Evolutionary conservation across 768 basidiomycete genomes (phyloP), one percentile per base, ranked within the genome.

Genomic region (Galerina sulciceps): DNA sequence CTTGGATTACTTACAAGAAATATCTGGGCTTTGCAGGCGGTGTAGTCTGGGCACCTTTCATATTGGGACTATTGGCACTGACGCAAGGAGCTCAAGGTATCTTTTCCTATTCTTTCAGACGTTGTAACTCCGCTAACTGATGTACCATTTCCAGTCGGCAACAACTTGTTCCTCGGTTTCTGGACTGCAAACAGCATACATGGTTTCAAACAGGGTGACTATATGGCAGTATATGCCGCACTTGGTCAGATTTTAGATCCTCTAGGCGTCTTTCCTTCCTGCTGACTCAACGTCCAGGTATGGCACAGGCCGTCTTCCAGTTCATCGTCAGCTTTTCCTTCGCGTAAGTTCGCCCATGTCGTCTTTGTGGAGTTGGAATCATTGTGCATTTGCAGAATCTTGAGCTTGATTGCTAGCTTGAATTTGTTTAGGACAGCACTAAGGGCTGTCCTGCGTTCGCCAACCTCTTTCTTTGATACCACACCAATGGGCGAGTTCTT

Each of bases 391-490:
- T 43, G 20, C 37, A 83, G 81, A 6, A 44, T 79, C 23, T 71
- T 73, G 60, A 71, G 73, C 43, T 70, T 83, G 35, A 59, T 71
- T 3, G 81, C 77, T 6, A 80, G 81, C 65, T 67, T 81, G 53
- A 74, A 70, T 8, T 70, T 91, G 45, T 90, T 88, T 73, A 81
- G 76, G 60, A 69, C 76, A 6, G 88, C 88, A 0, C 71, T 91
- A 9, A 70, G 57, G 2, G 75, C 77, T 10, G 86, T 93, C 5
- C 67, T 93, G 54, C 73, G 81, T 2, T 88, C 88, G 6, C 86
- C 89, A 0, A 71, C 80, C 0, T 80, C 85, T 3, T 91, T 90
- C 76, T 90, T 89, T 66, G 90, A 92, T 66, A 87, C 88, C 0
- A 90, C 89, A 0, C 87, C 87, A 1, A 78, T 87, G 67, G 86